Evolutionary conservation across 371 early-diverging fungal species (phyloP), one percentile per base, ranked within the genome.

Genomic region (Zopfochytrium polystomum): DNA sequence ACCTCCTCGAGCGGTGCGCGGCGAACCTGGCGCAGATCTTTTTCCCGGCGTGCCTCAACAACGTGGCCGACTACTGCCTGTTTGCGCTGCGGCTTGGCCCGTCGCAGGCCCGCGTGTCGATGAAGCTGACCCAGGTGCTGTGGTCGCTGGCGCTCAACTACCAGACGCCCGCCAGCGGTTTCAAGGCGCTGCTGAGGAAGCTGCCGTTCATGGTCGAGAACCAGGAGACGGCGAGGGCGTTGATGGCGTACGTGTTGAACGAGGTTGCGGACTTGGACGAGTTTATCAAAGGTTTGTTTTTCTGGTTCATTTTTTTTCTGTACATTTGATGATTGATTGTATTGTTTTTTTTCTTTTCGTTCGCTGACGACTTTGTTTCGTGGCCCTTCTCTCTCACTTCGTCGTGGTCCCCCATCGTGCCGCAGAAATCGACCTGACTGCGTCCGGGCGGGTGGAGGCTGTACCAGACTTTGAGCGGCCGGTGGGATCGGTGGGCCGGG

Each of bases 61-160:
- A 72, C 57, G 53, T 68, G 18, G 65, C 66, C 31, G 72, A 73
- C 15, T 77, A 62, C 49, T 67, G 68, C 42, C 54, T 49, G 32
- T 63, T 70, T 25, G 52, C 58, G 20, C 53, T 72, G 27, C 29
- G 34, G 33, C 25, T 65, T 23, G 64, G 55, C 6, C 54, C 68
- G 2, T 15, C 44, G 3, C 62, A 66, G 44, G 42, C 50, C 11
- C 13, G 55, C 15, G 59, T 67, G 13, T 58, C 63, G 13, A 31
- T 73, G 35, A 64, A 60, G 33, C 71, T 76, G 73, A 48, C 67
- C 9, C 50, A 56, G 25, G 66, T 67, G 3, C 58, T 73, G 26
- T 76, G 77, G 77, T 51, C 62, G 2, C 48, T 68, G 6, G 62
- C 70, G 6, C 58, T 63, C 42, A 45, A 55, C n/a, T 42, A 57